Base-by-base conservation (phyloP, 202 grass and related monocot species). In the Elaeis oleifera region DNA sequence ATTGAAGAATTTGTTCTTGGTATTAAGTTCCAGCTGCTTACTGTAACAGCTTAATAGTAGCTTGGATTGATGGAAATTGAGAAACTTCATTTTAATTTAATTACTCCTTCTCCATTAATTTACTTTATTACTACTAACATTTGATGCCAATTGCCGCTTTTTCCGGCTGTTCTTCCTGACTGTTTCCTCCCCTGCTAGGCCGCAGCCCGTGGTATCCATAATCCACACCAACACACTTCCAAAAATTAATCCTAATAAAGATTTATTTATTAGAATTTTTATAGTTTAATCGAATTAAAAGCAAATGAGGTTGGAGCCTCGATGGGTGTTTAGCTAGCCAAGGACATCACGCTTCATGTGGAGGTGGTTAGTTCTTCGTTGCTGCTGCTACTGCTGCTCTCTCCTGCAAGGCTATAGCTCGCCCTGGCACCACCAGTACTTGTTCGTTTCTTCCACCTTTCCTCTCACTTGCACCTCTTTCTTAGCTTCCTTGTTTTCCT, bases 11-110 rank as follows among this genome's bases (percentile, higher is more conserved):
- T 32, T 61, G 28, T 27, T 61, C 27, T 13, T 44, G 36, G 36
- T 13, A 14, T 13, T 44, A 31, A 51, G 48, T 64, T 64, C 24
- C 61, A 51, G 48, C 50, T 64, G 61, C 19, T 27, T 50, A 64
- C 48, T 51, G 48, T 26, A 51, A 51, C 20, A 25, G 61, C 61
- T 51, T 11, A 36, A 16, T 17, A 31, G 26, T 60, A 25, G 28
- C 16, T 61, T 61, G 58, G 28, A 50, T 19, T 64, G 50, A 25
- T 64, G 44, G 48, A 49, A 51, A 17, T 19, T 19, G 36, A 44
- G 36, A 44, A 44, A 13, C 11, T 44, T 13, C 2, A 44, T 44
- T 44, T 44, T 9, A 44, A 44, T 44, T 13, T 44, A 44, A 44
- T 44, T 44, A 44, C 13, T 31, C 28, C 5, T 31, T 31, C 5